Evolutionary conservation across 2,329 filamentous ascomycete species (phyloP), one percentile per base, ranked within the genome.

Genomic region (Epichloe coenophiala): DNA sequence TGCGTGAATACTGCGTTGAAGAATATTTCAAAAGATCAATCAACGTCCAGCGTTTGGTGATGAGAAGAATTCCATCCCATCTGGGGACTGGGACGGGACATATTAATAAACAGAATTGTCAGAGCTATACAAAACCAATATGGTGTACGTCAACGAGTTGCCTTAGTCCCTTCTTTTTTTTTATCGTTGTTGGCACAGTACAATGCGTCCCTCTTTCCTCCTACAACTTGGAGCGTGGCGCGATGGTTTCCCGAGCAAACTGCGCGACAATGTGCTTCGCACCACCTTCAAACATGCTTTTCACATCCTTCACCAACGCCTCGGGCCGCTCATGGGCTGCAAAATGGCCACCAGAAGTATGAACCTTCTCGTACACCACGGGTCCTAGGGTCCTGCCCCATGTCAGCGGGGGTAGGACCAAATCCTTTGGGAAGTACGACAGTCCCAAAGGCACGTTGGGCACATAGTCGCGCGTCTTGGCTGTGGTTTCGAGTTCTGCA

Each of bases 301-400:
- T 68, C 50, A 84, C 53, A 59, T 84, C 80, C 2, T 62, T 63
- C 0, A 68, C 73, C 23, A 84, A 63, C 5, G 69, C 63, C 21
- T 76, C 67, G 0, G 80, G 80, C 21, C 66, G 65, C 62, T 84
- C 80, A 57, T 72, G 75, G 0, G 80, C 74, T 2, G 77, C 78
- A 58, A 84, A 84, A 60, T 84, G 80, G 0, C 80, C 80, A 0
- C 78, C 78, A 7, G 67, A 67, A 1, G 70, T 61, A 47, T 78
- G 71, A 5, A 63, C 58, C 15, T 65, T 69, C 56, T 81, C 74
- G 47, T 76, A 79, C 0, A 83, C 81, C 0, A 86, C 70, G 0
- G 74, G 68, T 3, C 80, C 83, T 7, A 85, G 61, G 0, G 77
- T 79, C n/a, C 68, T 66, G 0, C 68, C 73, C 77, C 78, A 85